Evolutionary conservation across 73 alveolate genomes (phyloP).

Genomic region (Diophrys sp.): DNA sequence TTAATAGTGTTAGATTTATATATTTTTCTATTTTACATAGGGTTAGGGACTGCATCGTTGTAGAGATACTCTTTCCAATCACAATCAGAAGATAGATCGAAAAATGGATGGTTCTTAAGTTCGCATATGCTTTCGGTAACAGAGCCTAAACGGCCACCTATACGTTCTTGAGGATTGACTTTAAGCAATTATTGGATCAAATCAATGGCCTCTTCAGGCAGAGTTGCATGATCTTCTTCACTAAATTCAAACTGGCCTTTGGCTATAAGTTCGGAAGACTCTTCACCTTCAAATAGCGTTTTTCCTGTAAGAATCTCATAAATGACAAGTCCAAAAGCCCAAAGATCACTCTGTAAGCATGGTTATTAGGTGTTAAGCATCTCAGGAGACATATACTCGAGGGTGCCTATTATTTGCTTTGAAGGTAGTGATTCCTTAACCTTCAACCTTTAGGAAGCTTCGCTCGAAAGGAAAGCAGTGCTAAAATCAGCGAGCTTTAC

Average conservation of each 20-base stretch:
- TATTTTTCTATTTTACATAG: background rate
- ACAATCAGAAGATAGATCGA: background rate
- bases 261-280: background rate
- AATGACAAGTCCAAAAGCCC: background rate
- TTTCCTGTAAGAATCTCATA: background rate
- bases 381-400: background rate
- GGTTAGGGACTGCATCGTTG: background rate
- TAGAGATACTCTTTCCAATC: background rate
- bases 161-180: background rate
- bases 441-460: background rate
- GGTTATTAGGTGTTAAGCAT: background rate
- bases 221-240: background rate
- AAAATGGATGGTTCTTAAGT: background rate
- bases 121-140: background rate
- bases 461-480: conserved; percentile 46
- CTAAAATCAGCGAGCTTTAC: conserved; percentile 73
- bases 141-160: background rate
- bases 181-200: background rate
- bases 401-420: background rate
- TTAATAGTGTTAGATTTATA: background rate
- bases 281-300: background rate
- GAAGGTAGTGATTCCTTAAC: background rate
- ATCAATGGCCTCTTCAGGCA: background rate
- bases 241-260: background rate
- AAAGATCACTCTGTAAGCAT: background rate